Evolutionary conservation across 805 yeast species (phyloP), one percentile per base, ranked within the genome.

Genomic region (Candida saitoana): DNA sequence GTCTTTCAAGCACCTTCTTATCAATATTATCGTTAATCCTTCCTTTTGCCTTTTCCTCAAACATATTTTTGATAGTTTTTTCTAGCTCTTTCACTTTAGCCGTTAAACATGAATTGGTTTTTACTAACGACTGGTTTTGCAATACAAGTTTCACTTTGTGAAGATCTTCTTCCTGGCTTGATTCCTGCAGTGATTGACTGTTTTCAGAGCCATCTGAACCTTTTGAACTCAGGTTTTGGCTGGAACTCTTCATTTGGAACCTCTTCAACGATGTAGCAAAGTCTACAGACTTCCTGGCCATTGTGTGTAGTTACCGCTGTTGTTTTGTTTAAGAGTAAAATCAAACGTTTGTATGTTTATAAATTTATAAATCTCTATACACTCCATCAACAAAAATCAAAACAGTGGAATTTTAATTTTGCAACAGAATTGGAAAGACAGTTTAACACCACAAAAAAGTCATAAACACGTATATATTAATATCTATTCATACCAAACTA

Each of bases 51-150:
- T 68, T 71, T 47, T 79, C 82, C 44, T 68, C 71, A 11, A 72
- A 68, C 49, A 80, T 56, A 15, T 73, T 77, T 17, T 71, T 63
- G 18, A 80, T 55, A 44, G 68, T 73, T 9, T 60, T 54, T 55
- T 82, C 87, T 55, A 84, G 56, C 20, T 72, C 77, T 3, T 73
- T 58, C 18, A 83, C 64, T 48, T 69, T 76, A 30, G 71, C 55
- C 69, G 74, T 65, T 55, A 82, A 62, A 17, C 68, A 55, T 2
- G 83, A 73, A 54, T 80, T 82, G 38, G 73, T 75, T 46, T 71
- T 76, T 1, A 87, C 87, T 19, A 84, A 59, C n/a, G 74, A 71
- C 40, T 67, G 69, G 57, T 84, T 84, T 51, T 77, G 82, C n/a
- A 54, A 55, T 4, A 56, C 38, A 40, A 65, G 71, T 36, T 60